Base-by-base conservation (phyloP, 139 green algal species). In the Ettlia oleoabundans region DNA sequence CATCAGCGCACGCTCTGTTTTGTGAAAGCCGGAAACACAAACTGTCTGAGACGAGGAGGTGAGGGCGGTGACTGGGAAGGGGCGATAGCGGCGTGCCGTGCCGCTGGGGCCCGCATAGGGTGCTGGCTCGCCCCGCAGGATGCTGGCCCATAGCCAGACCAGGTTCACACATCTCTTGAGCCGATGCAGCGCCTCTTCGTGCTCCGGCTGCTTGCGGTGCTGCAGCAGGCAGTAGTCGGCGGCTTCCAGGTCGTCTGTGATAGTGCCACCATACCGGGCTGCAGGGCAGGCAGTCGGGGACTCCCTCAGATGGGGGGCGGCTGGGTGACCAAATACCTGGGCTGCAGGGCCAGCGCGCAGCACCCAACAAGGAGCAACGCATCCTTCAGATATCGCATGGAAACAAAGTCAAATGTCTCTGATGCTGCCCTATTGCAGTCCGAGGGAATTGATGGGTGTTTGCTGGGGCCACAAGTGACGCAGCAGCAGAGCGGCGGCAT, bases 131-230 rank as follows among this genome's bases (percentile, higher is more conserved):
- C 55, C 55, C 18, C 55, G 55, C 55, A 65, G 18, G 15, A 65
- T 65, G 55, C 55, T 65, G 15, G 55, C 55, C 55, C 28, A 22
- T n/a, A 65, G 18, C 55, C 55, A 65, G 5, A n/a, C 55, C 9
- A n/a, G 55, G 55, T 65, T 65, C 18, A 65, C 55, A 5, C 18
- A 9, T 28, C 55, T 15, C 18, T 65, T 28, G 18, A 32, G 15
- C 18, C 28, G 55, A 22, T 65, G 55, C 21, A 65, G 21, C 15
- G 55, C 55, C 21, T 65, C 55, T 22, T 65, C 55, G 55, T 65
- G 21, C 21, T 65, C 55, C 55, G 55, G 55, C 55, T 65, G 55
- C 55, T 65, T 65, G 55, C 55, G 55, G 55, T 65, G 55, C 55
- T 65, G 55, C 55, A 65, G 55, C 55, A 65, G 18, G 55, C 55